These are phyloP conservation scores for Stevia rebaudiana DNA, from an alignment of 140 eudicot genomes.

Conservation along the genomic window DNA sequence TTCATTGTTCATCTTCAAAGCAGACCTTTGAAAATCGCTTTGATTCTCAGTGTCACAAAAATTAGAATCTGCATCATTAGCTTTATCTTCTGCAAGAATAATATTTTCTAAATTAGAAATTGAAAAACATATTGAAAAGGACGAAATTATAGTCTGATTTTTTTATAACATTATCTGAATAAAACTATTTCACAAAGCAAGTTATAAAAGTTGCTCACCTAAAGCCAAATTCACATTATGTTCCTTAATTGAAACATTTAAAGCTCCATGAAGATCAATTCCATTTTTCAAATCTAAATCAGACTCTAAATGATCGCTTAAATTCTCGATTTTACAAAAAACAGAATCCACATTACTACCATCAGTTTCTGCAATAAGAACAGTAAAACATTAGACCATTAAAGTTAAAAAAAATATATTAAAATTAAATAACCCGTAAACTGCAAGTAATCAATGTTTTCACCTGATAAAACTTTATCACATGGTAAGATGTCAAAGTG, in stretches of 20 bases:
- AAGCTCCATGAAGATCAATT: not conserved
- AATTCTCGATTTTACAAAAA: not conserved
- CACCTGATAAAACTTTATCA: conserved; percentile 6
- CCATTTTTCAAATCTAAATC: conserved; percentile 1
- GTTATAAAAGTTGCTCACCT: not conserved
- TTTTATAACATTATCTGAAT: not conserved
- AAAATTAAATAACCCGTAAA: not conserved
- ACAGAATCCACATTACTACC: not conserved
- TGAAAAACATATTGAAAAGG: too few relatives aligned
- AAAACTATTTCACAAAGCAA: not conserved
- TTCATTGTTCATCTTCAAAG: not conserved
- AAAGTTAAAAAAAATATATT: not conserved
- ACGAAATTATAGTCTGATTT: not conserved
- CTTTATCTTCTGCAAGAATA: not conserved
- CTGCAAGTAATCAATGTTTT: not conserved
- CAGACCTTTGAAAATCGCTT: not conserved
- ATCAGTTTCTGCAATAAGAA: conserved; percentile 4
- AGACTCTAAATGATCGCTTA: not conserved
- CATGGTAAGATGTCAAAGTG: not conserved
- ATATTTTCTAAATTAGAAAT: not conserved
- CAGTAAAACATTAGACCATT: not conserved
- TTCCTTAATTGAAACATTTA: not conserved
- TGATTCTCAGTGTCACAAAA: not conserved
- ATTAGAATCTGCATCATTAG: not conserved
- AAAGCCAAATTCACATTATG: not conserved